These are phyloP conservation scores for Salvia rosmarinus DNA, from an alignment of 257 asterid species.

Conservation along the genomic window DNA sequence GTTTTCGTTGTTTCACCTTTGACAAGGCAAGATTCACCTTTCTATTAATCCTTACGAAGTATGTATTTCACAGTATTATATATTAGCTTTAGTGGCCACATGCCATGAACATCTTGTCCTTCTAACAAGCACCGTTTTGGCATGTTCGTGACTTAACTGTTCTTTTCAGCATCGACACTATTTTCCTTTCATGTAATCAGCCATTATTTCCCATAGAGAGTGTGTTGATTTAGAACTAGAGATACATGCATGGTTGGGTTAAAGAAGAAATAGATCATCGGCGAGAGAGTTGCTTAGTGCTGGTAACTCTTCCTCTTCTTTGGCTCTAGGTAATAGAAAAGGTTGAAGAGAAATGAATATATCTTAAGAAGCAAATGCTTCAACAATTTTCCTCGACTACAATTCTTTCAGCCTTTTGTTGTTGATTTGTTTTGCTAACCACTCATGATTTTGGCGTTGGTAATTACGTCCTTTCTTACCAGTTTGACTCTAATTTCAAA, in stretches of 20 bases:
- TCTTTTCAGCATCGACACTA: not conserved
- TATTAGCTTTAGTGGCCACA: slow-evolving; percentile 2
- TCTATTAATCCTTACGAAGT: slow-evolving; percentile 16
- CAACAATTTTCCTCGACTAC: not conserved
- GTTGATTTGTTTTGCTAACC: not conserved
- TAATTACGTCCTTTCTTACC: not conserved
- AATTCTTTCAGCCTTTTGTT: slow-evolving; percentile 11
- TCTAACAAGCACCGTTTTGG: not conserved
- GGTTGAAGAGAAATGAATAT: not conserved
- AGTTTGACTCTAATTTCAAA: not conserved
- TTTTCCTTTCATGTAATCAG: not conserved
- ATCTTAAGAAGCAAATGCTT: not conserved
- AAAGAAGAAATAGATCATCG: not conserved
- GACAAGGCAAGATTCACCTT: slow-evolving; percentile 56
- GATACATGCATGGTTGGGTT: slow-evolving; percentile 8
- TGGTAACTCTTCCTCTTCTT: not conserved
- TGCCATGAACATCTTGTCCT: slow-evolving; percentile 1
- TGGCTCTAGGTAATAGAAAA: not conserved
- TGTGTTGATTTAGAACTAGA: not conserved
- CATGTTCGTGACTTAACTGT: not conserved
- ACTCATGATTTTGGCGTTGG: slow-evolving; percentile 2
- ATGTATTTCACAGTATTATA: slow-evolving; percentile 19
- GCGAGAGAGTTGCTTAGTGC: slow-evolving; percentile 4
- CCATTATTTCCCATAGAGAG: slow-evolving; percentile 3
- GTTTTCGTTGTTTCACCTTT: slow-evolving; percentile 94